These are phyloP conservation scores for Penicillium sp. DNA, from an alignment of 2,329 filamentous ascomycete species.

Conservation along the genomic window DNA sequence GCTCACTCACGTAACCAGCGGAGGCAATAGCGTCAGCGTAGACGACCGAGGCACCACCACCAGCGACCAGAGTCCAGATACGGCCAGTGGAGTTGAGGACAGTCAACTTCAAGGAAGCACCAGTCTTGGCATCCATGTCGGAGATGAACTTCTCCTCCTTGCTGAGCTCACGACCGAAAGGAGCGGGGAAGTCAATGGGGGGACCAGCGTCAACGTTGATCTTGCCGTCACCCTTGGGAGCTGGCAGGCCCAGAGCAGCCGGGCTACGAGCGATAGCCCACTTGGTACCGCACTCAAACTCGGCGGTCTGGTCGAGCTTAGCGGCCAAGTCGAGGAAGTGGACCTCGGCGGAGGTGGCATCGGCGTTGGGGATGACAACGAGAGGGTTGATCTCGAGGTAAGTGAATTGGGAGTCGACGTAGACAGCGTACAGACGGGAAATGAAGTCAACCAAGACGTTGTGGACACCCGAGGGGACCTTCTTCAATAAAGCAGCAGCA, in stretches of 20 bases:
- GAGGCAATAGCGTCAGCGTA: constrained; percentile 99
- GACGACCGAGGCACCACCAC: constrained; percentile 98
- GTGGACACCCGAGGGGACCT: constrained; percentile 92
- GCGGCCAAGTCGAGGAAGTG: constrained; percentile 98
- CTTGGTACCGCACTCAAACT: constrained; percentile 98
- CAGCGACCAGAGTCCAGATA: constrained; percentile 96
- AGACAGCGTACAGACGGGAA: constrained; percentile 94
- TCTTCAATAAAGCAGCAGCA: constrained; percentile 76
- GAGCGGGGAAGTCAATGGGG: constrained; percentile 97
- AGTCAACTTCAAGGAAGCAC: constrained; percentile 96
- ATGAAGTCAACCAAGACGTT: constrained; percentile 99
- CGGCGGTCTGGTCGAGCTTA: constrained; percentile 97
- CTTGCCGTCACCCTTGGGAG: constrained; percentile 63
- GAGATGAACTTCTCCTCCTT: constrained; percentile 99
- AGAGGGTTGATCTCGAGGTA: constrained; percentile 99
- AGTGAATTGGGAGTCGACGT: constrained; percentile 99
- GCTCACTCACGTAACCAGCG: constrained; percentile 87
- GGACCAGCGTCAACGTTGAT: constrained; percentile 93
- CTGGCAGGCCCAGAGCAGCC: constrained; percentile 77
- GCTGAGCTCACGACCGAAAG: constrained; percentile 95
- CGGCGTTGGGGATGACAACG: constrained; percentile 92
- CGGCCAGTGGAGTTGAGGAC: constrained; percentile 88
- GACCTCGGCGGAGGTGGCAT: constrained; percentile 87
- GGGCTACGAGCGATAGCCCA: constrained; percentile 96
- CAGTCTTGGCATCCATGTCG: constrained; percentile 98